Conservation (phyloP, 1,284 basidiomycete species). For the Puccinia hordei region DNA sequence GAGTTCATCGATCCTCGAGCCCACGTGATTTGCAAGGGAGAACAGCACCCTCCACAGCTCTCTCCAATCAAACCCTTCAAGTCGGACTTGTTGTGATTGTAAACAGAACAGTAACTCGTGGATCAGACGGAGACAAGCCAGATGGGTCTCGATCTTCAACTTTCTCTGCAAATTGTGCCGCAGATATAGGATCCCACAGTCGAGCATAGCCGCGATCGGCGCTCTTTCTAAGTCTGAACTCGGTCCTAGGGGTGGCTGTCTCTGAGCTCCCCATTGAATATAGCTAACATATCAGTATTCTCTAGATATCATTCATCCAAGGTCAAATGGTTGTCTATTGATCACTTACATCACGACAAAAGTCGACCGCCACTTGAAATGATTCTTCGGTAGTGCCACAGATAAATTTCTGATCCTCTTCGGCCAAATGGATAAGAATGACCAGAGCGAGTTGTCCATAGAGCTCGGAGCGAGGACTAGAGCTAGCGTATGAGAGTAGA, state of each 20-base stretch:
- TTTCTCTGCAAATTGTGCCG: slow-evolving; percentile 53
- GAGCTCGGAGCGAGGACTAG: slow-evolving; percentile 51
- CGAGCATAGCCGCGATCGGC: slow-evolving; percentile 54
- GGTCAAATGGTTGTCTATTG: background rate
- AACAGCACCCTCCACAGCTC: slow-evolving; percentile 54
- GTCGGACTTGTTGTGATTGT: slow-evolving; percentile 32
- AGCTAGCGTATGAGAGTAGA: slow-evolving; percentile 56
- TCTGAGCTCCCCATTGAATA: slow-evolving; percentile 8
- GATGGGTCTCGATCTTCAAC: slow-evolving; percentile 54
- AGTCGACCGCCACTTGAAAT: slow-evolving; percentile 49
- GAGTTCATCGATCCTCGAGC: slow-evolving; percentile 51
- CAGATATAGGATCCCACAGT: slow-evolving; percentile 54
- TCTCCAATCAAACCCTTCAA: slow-evolving; percentile 54
- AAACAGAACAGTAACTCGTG: slow-evolving; percentile 42
- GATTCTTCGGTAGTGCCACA: slow-evolving; percentile 48
- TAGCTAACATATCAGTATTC: background rate
- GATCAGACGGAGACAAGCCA: slow-evolving; percentile 34
- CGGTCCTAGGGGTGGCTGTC: slow-evolving; percentile 39
- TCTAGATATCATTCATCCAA: background rate
- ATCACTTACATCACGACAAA: slow-evolving; percentile 56
- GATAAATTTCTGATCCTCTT: slow-evolving; percentile 55
- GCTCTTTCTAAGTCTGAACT: slow-evolving; percentile 33
- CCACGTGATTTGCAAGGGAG: slow-evolving; percentile 53
- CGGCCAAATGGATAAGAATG: slow-evolving; percentile 55
- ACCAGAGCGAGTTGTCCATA: slow-evolving; percentile 55